These are phyloP conservation scores for Afroboletus lepidellus DNA, from an alignment of 1,284 basidiomycete genomes.

Conservation along the genomic window DNA sequence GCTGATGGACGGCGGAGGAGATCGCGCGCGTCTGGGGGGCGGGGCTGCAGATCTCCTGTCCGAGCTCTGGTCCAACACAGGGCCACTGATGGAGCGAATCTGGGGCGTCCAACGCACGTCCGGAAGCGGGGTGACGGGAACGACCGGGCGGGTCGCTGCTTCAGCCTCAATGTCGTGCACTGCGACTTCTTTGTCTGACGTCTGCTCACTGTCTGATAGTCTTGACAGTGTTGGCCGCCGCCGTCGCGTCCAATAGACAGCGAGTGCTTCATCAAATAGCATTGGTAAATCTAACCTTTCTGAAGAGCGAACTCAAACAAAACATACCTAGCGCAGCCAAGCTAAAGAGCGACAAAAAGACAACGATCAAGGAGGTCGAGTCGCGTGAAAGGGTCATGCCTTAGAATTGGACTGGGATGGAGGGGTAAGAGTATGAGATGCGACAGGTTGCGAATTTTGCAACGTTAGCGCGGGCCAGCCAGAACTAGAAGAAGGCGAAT, in stretches of 20 bases:
- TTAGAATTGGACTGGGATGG: not conserved
- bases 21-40: constrained; percentile 22
- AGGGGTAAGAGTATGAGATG: not conserved
- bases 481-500: constrained; percentile 1
- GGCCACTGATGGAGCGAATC: constrained; percentile 32
- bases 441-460: not conserved
- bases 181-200: not conserved
- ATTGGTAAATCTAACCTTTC: not conserved
- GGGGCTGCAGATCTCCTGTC: constrained; percentile 1
- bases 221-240: constrained; percentile 3
- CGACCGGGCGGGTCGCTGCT: constrained; percentile 11
- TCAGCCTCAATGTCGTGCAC: constrained; percentile 22
- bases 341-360: constrained; percentile 18
- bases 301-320: not conserved
- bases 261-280: constrained; percentile 8
- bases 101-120: constrained; percentile 45
- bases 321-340: constrained; percentile 25
- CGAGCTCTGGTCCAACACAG: constrained; percentile 1
- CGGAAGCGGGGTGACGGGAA: constrained; percentile 24
- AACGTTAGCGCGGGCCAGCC: constrained; percentile 9
- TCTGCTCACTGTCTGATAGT: constrained; percentile 3
- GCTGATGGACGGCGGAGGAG: constrained; percentile 18
- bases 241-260: constrained; percentile 11
- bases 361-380: not conserved
- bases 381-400: constrained; percentile 2